Evolutionary conservation across 139 green algal genomes (phyloP).

Genomic region (Haematococcus lacustris): DNA sequence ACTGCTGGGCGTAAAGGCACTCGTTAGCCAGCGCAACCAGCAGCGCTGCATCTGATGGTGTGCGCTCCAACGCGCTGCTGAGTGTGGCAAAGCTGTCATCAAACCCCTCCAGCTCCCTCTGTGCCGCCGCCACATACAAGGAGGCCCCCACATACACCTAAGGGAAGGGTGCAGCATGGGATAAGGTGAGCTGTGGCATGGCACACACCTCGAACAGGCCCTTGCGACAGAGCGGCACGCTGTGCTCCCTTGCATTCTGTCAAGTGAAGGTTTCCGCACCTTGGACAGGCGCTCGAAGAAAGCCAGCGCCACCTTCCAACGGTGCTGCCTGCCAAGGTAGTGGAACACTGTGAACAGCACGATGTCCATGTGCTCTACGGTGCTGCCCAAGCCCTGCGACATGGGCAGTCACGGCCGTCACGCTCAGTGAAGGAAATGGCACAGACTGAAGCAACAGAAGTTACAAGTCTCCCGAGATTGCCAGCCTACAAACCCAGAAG

Average conservation of each 20-base stretch:
- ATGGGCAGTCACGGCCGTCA: too few relatives aligned
- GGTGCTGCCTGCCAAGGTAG: conserved; percentile 35
- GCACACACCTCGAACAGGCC: not conserved
- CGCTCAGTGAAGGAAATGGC: too few relatives aligned
- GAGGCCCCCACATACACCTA: not conserved
- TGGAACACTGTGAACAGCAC: conserved; percentile 37
- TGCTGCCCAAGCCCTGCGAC: conserved; percentile 15
- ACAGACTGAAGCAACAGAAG: too few relatives aligned
- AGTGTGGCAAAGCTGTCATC: conserved; percentile 20
- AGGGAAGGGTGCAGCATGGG: not conserved
- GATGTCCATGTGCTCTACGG: conserved; percentile 41
- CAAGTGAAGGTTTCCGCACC: not conserved
- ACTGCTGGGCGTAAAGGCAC: conserved; percentile 16
- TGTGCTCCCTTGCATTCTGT: not conserved
- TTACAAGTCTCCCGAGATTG: too few relatives aligned
- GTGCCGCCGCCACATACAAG: conserved; percentile 23
- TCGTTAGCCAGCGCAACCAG: conserved; percentile 34
- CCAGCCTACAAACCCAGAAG: too few relatives aligned
- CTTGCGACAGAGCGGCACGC: not conserved
- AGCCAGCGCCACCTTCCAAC: conserved; percentile 27
- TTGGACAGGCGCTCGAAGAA: conserved; percentile 27
- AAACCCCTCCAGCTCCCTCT: conserved; percentile 27
- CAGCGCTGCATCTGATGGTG: conserved; percentile 11
- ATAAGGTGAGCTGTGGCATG: not conserved
- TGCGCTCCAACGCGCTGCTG: conserved; percentile 9